These are phyloP conservation scores for Pseudogymnoascus sp. DNA, from an alignment of 2,329 filamentous ascomycete genomes.

Conservation along the genomic window DNA sequence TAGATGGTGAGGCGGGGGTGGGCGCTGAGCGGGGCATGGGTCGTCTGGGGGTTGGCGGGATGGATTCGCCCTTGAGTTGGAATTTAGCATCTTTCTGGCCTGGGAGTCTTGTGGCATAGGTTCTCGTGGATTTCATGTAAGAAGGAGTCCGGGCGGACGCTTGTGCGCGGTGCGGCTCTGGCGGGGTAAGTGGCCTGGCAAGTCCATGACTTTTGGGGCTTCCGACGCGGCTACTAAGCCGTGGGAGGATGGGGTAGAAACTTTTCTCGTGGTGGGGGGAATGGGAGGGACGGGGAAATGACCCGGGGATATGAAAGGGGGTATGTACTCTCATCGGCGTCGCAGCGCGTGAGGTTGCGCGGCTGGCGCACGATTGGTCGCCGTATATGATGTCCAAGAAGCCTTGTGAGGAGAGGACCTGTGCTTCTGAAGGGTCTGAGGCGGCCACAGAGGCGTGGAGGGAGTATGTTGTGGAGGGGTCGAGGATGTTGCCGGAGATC, in stretches of 20 bases:
- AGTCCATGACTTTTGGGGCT: conserved; percentile 25
- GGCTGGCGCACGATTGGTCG: conserved; percentile 49
- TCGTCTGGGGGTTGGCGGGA: conserved; percentile 46
- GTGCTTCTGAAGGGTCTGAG: conserved; percentile 73
- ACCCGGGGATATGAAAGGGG: conserved; percentile 15
- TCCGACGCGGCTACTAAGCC: conserved; percentile 18
- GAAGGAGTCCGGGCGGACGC: conserved; percentile 18
- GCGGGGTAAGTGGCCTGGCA: conserved; percentile 17
- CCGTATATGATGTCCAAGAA: conserved; percentile 75
- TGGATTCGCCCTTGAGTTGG: conserved; percentile 43
- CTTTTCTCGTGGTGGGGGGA: not conserved
- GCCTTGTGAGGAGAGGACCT: conserved; percentile 60
- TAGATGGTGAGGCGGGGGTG: conserved; percentile 65
- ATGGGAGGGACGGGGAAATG: conserved; percentile 17
- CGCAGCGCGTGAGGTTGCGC: conserved; percentile 54
- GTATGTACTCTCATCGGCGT: conserved; percentile 61
- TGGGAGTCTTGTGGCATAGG: not conserved
- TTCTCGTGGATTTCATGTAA: conserved; percentile 21
- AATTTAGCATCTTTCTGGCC: conserved; percentile 21
- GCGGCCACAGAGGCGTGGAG: conserved; percentile 66
- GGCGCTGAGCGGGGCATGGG: conserved; percentile 59
- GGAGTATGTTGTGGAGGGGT: conserved; percentile 46
- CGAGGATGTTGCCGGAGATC: conserved; percentile 62
- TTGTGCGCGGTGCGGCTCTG: not conserved
- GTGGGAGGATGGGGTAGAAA: conserved; percentile 12